Evolutionary conservation across 2,329 filamentous ascomycete species (phyloP), one percentile per base, ranked within the genome.

Genomic region (Thielaviopsis euricoi): DNA sequence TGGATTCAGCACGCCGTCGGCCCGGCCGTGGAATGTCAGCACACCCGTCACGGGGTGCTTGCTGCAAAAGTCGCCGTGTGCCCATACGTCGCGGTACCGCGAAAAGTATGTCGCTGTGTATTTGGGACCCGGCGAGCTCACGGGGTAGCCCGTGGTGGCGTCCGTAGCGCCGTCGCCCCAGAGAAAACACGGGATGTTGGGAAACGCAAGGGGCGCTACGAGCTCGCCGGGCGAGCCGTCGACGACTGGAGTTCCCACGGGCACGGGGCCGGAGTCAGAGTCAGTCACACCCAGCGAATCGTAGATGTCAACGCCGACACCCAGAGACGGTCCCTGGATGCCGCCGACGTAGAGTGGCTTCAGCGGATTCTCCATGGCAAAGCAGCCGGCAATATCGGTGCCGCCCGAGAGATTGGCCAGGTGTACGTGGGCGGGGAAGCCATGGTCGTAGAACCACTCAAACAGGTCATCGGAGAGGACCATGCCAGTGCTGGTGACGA

Each of bases 1-100:
- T 0, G 87, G 87, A 66, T 93, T 93, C 55, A 93, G 71, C 1
- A 93, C 87, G 13, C 87, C 87, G 65, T 93, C 87, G 1, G 81
- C 84, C 1, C 86, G 76, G 1, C 86, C 86, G 0, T 87, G 75
- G 63, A 90, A 83, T 13, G 78, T 67, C 6, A 89, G 67, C 52
- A 80, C 77, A 6, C 80, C 78, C 1, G 86, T 90, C 3, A 70
- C 62, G 0, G 86, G 86, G 65, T 91, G 81, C 15, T 86, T 71
- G 40, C 78, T 76, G 64, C 87, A 82, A 67, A 90, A 91, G 65
- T 93, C 88, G 22, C 87, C 87, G 62, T 93, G 88, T 0, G 86
- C 85, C 88, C 87, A 93, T 1, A 87, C 86, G 58, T 81, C 72
- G 6, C 76, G 71, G 70, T 81, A 86, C 53, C 81, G 77, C 1